These are phyloP conservation scores for Circinella minor DNA, from an alignment of 371 early-diverging fungal species.

Conservation along the genomic window DNA sequence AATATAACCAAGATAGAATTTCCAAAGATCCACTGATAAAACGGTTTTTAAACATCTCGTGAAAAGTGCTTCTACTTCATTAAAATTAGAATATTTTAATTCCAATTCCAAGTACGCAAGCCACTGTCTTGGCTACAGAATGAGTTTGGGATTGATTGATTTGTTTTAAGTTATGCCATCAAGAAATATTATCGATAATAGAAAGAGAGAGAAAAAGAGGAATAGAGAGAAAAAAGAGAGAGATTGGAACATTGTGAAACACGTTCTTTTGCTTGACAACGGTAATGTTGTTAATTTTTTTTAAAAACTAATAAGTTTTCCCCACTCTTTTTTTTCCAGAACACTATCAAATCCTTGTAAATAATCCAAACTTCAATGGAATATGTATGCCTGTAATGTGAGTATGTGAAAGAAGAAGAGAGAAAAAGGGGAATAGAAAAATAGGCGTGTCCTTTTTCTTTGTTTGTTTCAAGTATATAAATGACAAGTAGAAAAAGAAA, in stretches of 20 bases:
- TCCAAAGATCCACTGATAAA: constrained; percentile 87
- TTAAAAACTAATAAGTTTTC: background rate
- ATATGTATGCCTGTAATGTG: too few relatives aligned
- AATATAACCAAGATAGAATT: constrained; percentile 89
- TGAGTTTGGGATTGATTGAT: background rate
- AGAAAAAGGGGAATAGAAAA: too few relatives aligned
- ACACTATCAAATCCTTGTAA: background rate
- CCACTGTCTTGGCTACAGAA: constrained; percentile 79
- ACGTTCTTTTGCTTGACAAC: too few relatives aligned
- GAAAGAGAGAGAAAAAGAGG: background rate
- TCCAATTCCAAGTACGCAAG: constrained; percentile 86
- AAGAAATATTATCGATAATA: too few relatives aligned
- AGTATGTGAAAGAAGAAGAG: too few relatives aligned
- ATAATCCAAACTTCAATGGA: too few relatives aligned
- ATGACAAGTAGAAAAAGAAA: background rate
- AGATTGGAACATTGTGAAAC: too few relatives aligned
- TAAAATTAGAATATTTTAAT: constrained; percentile 73
- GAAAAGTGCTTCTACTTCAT: constrained; percentile 85
- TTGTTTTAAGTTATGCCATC: background rate
- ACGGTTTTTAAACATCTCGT: constrained; percentile 80
- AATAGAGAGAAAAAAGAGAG: background rate
- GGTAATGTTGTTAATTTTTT: too few relatives aligned
- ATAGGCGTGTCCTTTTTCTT: too few relatives aligned
- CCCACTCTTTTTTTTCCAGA: background rate
- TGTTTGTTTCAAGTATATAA: too few relatives aligned